phyloP scores from a whole-genome alignment of 1,284 basidiomycete species.

The Irpex lacteus region DNA sequence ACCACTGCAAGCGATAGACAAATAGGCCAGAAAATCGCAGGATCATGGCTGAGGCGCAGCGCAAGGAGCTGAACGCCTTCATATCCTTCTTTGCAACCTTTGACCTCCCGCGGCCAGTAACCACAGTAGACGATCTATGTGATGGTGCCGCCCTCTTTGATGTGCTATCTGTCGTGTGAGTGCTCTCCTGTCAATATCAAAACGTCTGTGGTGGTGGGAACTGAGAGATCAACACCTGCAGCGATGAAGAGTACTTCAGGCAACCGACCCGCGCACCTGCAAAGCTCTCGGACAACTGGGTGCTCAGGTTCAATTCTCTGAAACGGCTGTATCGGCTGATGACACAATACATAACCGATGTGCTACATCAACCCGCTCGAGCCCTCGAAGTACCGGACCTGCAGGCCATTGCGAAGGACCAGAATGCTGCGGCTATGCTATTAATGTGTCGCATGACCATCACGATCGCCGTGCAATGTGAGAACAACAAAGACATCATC shows the following conservation, averaged over 20 bases:
- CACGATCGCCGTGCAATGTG: conserved; percentile 90
- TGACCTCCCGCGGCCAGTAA: conserved; percentile 57
- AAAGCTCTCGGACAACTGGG: conserved; percentile 82
- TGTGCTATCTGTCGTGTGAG: conserved; percentile 70
- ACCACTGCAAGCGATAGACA: background rate
- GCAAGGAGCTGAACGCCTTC: conserved; percentile 73
- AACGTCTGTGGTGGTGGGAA: background rate
- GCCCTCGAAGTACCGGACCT: conserved; percentile 78
- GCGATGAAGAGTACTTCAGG: conserved; percentile 79
- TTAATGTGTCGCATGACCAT: conserved; percentile 84
- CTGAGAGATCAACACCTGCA: conserved; percentile 27
- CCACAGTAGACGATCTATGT: conserved; percentile 63
- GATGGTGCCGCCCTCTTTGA: conserved; percentile 75
- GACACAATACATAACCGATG: conserved; percentile 83
- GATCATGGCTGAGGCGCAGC: conserved; percentile 45
- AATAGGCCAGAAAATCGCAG: background rate
- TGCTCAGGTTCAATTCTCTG: conserved; percentile 78
- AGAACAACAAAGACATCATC: conserved; percentile 80
- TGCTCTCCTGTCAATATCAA: conserved; percentile 10
- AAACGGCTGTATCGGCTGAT: conserved; percentile 86
- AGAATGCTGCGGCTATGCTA: conserved; percentile 63
- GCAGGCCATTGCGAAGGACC: conserved; percentile 78
- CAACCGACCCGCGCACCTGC: conserved; percentile 51
- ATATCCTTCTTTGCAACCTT: conserved; percentile 77
- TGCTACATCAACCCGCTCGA: conserved; percentile 71